Base-by-base conservation (phyloP, 208 protist genomes). In the Crithidia mellificae region DNA sequence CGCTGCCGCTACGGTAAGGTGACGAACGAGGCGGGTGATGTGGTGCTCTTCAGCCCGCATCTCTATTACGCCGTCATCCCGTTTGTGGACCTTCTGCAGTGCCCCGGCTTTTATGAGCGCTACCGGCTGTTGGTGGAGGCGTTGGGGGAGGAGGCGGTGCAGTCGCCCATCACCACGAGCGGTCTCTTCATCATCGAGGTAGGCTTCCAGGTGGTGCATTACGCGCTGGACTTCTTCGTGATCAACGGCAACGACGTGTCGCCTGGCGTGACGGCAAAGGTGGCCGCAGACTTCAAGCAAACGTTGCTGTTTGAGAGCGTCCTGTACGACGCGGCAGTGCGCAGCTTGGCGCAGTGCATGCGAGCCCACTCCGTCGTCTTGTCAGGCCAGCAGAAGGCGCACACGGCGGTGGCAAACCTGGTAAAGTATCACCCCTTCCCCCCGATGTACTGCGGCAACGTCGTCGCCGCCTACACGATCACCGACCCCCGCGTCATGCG, bases 1-100 rank as follows among this genome's bases (percentile, higher is more conserved):
- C 72, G 73, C 20, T 96, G 91, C 66, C 91, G 91, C 1, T 93
- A 96, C 69, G 91, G 88, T 19, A 96, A 94, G 70, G 78, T 92
- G 34, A 76, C 80, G 17, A 58, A 57, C 20, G 69, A 81, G n/a
- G 49, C 77, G 55, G 74, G 77, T 62, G 30, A 75, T 2, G 64
- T 85, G 15, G 55, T 86, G 19, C 61, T 69, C 38, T 89, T 92
- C 72, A 80, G 74, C 59, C 80, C 86, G 6, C 84, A 89, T 53
- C 59, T 92, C 22, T 86, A 83, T 69, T 89, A 89, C 74, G 86
- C 68, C n/a, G 69, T 90, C 32, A 77, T 92, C 22, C 81, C 86
- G 4, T 69, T 92, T 43, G 68, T 72, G 9, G 75, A 87, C 51
- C 46, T 92, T 4, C 49, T 92, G 25, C 80, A 54, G 15, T 67